Evolutionary conservation across 2,329 filamentous ascomycete genomes (phyloP), one percentile per base, ranked within the genome.

Genomic region (Scedosporium dehoogii): DNA sequence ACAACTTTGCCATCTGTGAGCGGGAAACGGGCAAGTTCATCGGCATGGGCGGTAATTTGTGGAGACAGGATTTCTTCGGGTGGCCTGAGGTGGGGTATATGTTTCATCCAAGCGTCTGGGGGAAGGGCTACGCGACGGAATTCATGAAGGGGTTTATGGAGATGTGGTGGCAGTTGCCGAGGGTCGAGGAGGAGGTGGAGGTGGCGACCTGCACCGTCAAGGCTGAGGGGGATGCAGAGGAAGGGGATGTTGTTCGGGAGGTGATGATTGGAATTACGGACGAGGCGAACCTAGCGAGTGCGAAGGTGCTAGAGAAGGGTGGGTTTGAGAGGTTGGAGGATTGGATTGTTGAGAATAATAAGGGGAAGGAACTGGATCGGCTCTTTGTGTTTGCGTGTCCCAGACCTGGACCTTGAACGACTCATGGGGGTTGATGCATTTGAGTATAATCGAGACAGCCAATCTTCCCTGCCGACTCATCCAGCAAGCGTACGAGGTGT

Each of bases 1-100:
- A 81, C 77, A 83, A 86, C 69, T 85, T 79, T 66, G 77, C 79
- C 65, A 78, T 89, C 63, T 78, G 73, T 64, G 71, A 77, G 58
- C 69, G 71, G 16, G 75, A 72, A 25, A 79, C 76, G 16, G 78
- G 75, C n/a, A 78, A 82, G 65, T 69, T 86, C 33, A 73, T 86
- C 61, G 79, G 84, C 46, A 68, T 77, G 16, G 78, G 81, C 41
- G 79, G 82, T 29, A 74, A 73, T 63, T 74, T 78, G 65, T 66
- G 65, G 63, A 58, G 68, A 44, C 58, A 65, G 33, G 72, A 74
- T 64, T 66, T 71, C 60, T 69, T 77, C 18, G 81, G 81, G 58
- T 85, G 82, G 82, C 83, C 84, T 1, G 82, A 81, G 67, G 62
- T 85, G 27, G 84, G 84, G 23, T 87, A 87, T 69, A 78, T 85